Evolutionary conservation across 2,329 filamentous ascomycete species (phyloP), one percentile per base, ranked within the genome.

Genomic region (Apiospora malaysiana): DNA sequence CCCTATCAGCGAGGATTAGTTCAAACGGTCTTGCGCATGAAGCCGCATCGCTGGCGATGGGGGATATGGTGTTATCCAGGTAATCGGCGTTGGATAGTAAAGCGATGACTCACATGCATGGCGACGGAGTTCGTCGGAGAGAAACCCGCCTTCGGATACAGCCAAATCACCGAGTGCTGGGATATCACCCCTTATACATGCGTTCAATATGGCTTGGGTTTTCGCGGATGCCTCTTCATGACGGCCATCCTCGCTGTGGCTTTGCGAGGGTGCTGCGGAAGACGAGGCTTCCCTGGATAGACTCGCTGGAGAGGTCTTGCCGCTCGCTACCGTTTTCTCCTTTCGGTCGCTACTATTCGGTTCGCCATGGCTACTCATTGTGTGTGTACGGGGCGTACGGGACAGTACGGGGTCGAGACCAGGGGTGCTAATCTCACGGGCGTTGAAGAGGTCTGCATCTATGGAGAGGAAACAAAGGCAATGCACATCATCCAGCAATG

Each of bases 41-140:
- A 16, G 23, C 25, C 47, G 23, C 47, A 51, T 9, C 23, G 47
- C 47, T 27, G 23, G 47, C 16, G 47, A 4, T 21, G 4, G 7
- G 18, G 12, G 49, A 16, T 6, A 32, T 32, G 32, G 32, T 32
- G 43, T 6, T 16, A 18, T 46, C 16, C 43, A 46, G 45, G 45
- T n/a, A 3, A 18, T 21, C 6, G 49, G 21, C 14, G 4, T 63
- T 21, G 51, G 51, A 10, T 25, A 40, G 43, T 70, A 45, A 69
- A 43, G 68, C 59, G 68, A 75, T 73, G 45, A 89, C 93, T 82
- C 88, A 97, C 95, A 98, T 75, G 93, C 94, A 80, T 85, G 83
- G 77, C 89, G 88, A 75, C 95, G 91, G 73, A 96, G 81, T 40
- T 85, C 82, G 79, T 94, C 92, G 25, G 85, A 86, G 70, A 94